Base-by-base conservation (phyloP, 2,329 filamentous ascomycete genomes). In the Cladophialophora yegresii region DNA sequence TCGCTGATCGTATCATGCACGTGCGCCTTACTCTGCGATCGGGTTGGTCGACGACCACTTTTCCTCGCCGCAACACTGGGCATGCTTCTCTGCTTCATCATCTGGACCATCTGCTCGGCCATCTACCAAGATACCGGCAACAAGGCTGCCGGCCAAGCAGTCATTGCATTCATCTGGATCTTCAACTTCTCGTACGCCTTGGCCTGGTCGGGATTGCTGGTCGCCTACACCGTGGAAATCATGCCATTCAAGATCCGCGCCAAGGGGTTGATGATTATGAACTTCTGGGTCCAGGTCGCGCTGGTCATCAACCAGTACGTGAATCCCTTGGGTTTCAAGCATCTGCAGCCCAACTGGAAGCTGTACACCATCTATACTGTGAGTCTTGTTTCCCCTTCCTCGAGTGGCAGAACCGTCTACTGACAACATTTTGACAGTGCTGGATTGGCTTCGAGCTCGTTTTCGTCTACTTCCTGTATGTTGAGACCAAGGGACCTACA, bases 401-500 rank as follows among this genome's bases (percentile, higher is more conserved):
- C 28, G 51, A 56, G n/a, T 3, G 9, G 13, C 2, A 4, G 12
- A 32, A 56, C 33, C 40, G 7, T 30, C 51, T 43, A 57, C 51
- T 53, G 28, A 47, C 43, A 13, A 20, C 32, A 1, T 26, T 33
- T 1, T 49, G 10, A 47, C 22, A 64, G 58, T 64, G 58, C 49
- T 67, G 58, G 62, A 61, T 64, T 13, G 82, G 88, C 7, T 64
- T 75, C 13, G 71, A 76, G 63, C 65, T 66, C 9, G 53, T 71
- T 13, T 60, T 75, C 8, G 78, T 84, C 2, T 85, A 85, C 73
- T 81, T 92, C 68, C 75, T 83, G 16, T 87, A 85, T 70, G 88
- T 81, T 0, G 81, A 83, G 72, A 84, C 81, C 8, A 62, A 85
- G 71, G 87, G 88, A 3, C 86, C 87, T 0, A 90, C 87, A 1